Evolutionary conservation across 192 early-diverging fungal species (phyloP).

Genomic region (Phycomyces blakesleeanus): DNA sequence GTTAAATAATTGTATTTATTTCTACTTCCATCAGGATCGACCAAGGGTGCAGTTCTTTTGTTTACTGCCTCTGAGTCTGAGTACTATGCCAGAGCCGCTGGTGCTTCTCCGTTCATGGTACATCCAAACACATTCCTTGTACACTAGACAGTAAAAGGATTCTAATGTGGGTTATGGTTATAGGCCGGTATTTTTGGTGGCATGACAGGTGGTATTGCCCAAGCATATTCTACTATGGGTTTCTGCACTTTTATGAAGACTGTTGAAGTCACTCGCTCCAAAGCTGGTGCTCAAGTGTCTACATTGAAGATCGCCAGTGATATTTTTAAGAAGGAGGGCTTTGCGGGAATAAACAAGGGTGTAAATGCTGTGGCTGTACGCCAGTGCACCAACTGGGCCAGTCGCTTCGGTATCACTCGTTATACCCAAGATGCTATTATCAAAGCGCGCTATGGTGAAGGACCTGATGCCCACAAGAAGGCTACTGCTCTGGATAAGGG

Average conservation of each 20-base stretch:
- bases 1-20: background rate
- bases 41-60: constrained; percentile 59
- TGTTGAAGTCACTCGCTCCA: constrained; percentile 96
- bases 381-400: constrained; percentile 99
- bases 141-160: too few species aligned
- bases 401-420: constrained; percentile 83
- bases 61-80: constrained; percentile 63
- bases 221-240: constrained; percentile 99
- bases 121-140: constrained; percentile 4
- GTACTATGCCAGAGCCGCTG: constrained; percentile 46
- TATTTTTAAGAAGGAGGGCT: constrained; percentile 90
- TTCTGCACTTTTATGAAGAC: constrained; percentile 99
- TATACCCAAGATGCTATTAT: constrained; percentile 68
- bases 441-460: constrained; percentile 47
- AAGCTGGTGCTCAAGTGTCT: constrained; percentile 63
- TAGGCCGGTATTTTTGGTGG: constrained; percentile 89
- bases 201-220: constrained; percentile 90
- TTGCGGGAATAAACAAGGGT: constrained; percentile 96
- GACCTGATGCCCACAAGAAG: constrained; percentile 35
- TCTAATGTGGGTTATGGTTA: background rate
- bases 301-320: constrained; percentile 84
- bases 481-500: constrained; percentile 58
- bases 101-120: constrained; percentile 53
- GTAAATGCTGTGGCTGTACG: constrained; percentile 97
- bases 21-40: constrained; percentile 26